Conservation (phyloP, 176 grass and related monocot genomes). For the Oryza brachyantha region DNA sequence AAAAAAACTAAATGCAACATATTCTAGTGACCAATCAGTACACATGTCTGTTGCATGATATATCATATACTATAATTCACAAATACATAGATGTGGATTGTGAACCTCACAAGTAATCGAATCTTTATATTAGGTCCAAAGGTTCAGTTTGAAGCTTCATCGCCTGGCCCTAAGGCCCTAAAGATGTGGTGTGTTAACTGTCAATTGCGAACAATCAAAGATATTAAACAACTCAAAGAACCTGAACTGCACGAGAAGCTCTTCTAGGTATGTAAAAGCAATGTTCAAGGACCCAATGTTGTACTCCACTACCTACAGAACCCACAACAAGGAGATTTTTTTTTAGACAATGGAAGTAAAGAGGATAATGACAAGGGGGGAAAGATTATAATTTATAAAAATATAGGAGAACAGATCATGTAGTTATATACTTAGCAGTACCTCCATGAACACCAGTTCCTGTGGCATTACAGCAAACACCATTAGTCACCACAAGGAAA, state of each 20-base stretch:
- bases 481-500: constrained; percentile 27
- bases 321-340: neutral
- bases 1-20: constrained; percentile 6
- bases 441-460: constrained; percentile 93
- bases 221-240: constrained; percentile 17
- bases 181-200: neutral
- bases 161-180: neutral
- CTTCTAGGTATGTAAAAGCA: constrained; percentile 62
- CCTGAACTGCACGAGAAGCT: constrained; percentile 78
- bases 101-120: neutral
- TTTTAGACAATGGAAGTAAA: no score
- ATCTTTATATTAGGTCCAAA: neutral
- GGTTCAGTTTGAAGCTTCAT: neutral
- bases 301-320: constrained; percentile 55
- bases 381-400: no score
- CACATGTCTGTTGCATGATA: neutral
- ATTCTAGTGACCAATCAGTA: neutral
- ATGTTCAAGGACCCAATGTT: constrained; percentile 76
- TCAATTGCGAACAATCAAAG: neutral
- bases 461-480: constrained; percentile 43
- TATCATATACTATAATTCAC: neutral
- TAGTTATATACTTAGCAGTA: constrained; percentile 6
- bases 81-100: constrained; percentile 1
- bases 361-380: neutral
- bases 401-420: neutral